phyloP scores from a whole-genome alignment of 2,329 filamentous ascomycete species.

The Pyrenophora tritici-repentis region DNA sequence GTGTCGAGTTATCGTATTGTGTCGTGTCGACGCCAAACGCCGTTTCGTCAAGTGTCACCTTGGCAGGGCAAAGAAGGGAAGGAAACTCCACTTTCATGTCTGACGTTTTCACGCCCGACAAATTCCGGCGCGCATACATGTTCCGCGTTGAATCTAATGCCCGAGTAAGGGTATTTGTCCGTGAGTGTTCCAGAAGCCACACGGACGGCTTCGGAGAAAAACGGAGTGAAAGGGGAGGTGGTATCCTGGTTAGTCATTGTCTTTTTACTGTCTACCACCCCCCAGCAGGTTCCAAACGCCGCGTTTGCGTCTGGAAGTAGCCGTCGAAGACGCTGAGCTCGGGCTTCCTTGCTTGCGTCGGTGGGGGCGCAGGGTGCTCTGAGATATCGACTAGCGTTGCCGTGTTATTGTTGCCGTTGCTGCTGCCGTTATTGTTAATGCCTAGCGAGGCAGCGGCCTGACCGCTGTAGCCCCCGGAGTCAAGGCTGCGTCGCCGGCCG shows the following conservation, averaged over 20 bases:
- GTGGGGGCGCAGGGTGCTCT: conserved; percentile 11
- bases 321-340: conserved; percentile 45
- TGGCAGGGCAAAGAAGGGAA: background rate
- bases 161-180: background rate
- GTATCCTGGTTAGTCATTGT: background rate
- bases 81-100: background rate
- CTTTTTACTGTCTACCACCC: conserved; percentile 20
- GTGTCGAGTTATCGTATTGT: background rate
- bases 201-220: background rate
- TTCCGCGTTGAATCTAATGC: too few relatives aligned
- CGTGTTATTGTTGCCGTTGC: background rate
- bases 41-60: conserved; percentile 23
- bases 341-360: conserved; percentile 21
- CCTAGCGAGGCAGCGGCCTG: conserved; percentile 31
- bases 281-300: conserved; percentile 26
- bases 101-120: conserved; percentile 1
- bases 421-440: conserved; percentile 9
- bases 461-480: conserved; percentile 41
- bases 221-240: background rate
- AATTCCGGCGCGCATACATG: background rate
- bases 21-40: background rate
- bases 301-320: conserved; percentile 43
- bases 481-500: conserved; percentile 41
- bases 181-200: background rate
- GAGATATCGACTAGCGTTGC: conserved; percentile 23